A percentile compares a stretch with the other conserved stretches of the same genome.
These are phyloP conservation scores for Curvularia sp. DNA, from an alignment of 2,329 filamentous ascomycete species.

Conservation along the genomic window DNA sequence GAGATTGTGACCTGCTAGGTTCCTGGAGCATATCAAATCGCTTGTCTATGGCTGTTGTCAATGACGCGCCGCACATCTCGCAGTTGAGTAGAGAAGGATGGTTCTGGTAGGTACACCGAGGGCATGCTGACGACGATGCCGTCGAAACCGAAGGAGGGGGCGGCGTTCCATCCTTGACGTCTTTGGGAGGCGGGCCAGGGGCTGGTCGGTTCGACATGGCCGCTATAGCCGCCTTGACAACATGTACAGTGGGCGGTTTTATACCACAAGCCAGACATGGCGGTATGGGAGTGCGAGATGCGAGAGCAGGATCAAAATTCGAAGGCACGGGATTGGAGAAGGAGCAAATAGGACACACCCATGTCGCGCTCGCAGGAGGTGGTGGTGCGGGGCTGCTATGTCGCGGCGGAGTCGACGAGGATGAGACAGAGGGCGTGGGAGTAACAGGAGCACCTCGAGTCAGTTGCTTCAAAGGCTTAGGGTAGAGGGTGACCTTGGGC, in stretches of 20 bases:
- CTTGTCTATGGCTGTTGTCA: slow-evolving; percentile 62
- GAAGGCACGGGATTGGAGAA: slow-evolving; percentile 92
- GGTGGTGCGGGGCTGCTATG: slow-evolving; percentile 54
- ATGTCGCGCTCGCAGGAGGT: slow-evolving; percentile 71
- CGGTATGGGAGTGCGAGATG: slow-evolving; percentile 78
- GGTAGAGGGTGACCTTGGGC: slow-evolving; percentile 86
- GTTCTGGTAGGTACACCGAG: slow-evolving; percentile 91
- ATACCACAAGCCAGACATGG: slow-evolving; percentile 94
- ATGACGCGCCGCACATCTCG: slow-evolving; percentile 86
- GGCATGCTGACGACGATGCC: slow-evolving; percentile 62
- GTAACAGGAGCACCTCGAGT: slow-evolving; percentile 59
- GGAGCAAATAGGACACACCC: slow-evolving; percentile 95
- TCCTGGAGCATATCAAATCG: slow-evolving; percentile 51
- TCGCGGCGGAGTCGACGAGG: slow-evolving; percentile 42
- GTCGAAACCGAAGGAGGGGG: slow-evolving; percentile 18
- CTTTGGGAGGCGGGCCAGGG: slow-evolving; percentile 40
- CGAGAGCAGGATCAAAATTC: slow-evolving; percentile 87
- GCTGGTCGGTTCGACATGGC: slow-evolving; percentile 67
- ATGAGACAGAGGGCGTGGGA: slow-evolving; percentile 47
- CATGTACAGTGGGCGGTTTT: slow-evolving; percentile 80
- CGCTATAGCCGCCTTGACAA: slow-evolving; percentile 85
- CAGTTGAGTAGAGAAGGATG: slow-evolving; percentile 85
- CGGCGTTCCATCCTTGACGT: slow-evolving; percentile 47
- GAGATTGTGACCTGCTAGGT: slow-evolving; percentile 70
- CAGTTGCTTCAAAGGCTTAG: slow-evolving; percentile 76